Evolutionary conservation across 1,139 yeast genomes (phyloP).

Genomic region (Protomyces gravidus): DNA sequence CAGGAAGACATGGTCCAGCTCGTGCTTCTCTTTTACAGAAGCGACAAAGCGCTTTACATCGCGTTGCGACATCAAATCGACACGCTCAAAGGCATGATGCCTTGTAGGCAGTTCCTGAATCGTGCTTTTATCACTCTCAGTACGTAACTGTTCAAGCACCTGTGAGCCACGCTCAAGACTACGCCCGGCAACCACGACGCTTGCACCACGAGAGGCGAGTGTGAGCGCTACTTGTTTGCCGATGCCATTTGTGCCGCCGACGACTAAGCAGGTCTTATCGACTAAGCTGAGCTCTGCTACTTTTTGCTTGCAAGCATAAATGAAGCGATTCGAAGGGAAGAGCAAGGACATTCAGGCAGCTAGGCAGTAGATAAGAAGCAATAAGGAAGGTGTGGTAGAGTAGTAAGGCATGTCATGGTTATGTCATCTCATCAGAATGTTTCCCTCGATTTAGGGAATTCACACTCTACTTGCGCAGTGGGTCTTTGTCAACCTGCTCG

Average conservation of each 20-base stretch:
- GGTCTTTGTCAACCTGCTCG: no score
- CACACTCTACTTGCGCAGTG: no score
- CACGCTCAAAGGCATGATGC: slow-evolving; percentile 18
- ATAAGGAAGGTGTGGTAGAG: no score
- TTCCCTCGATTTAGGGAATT: no score
- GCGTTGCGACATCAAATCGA: slow-evolving; percentile 14
- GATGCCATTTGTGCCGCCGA: slow-evolving; percentile 20
- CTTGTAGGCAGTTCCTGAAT: background rate
- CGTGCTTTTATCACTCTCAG: background rate
- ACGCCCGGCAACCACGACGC: slow-evolving; percentile 20
- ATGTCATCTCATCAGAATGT: no score
- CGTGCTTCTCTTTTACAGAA: slow-evolving; percentile 4
- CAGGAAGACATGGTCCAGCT: slow-evolving; percentile 15
- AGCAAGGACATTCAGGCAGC: background rate
- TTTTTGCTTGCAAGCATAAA: background rate
- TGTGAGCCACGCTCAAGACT: slow-evolving; percentile 16
- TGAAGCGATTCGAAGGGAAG: background rate
- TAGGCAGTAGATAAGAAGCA: no score
- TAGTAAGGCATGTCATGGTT: no score
- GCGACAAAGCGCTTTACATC: slow-evolving; percentile 19
- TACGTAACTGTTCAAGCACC: slow-evolving; percentile 11
- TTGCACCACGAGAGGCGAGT: slow-evolving; percentile 12
- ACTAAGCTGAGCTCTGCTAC: background rate
- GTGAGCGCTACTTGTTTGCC: slow-evolving; percentile 11
- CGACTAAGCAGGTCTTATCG: slow-evolving; percentile 15